Conservation (phyloP, 2,329 filamentous ascomycete genomes). For the Hymenoscyphus occultus region DNA sequence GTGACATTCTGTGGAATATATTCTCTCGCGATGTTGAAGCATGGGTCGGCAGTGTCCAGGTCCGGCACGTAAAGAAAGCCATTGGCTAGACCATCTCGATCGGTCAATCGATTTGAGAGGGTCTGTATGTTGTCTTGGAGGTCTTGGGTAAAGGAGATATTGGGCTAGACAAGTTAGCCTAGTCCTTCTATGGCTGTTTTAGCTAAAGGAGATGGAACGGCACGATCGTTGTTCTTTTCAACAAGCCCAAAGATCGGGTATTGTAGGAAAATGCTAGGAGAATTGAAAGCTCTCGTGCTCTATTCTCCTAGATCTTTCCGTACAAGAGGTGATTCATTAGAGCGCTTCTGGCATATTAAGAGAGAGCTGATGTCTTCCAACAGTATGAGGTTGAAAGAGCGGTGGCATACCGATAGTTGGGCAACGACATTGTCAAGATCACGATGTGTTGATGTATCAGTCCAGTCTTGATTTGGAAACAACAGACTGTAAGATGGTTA, state of each 20-base stretch:
- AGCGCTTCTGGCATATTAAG: not conserved
- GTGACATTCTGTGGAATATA: slow-evolving; percentile 76
- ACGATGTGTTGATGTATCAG: slow-evolving; percentile 18
- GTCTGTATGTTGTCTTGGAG: slow-evolving; percentile 67
- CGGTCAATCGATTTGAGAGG: slow-evolving; percentile 65
- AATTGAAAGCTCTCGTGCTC: not conserved
- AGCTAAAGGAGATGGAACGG: no score
- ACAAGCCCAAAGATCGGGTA: not conserved
- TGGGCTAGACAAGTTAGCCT: slow-evolving; percentile 24
- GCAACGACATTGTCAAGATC: slow-evolving; percentile 22
- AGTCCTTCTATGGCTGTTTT: not conserved
- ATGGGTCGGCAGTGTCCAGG: slow-evolving; percentile 56
- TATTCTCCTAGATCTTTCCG: not conserved
- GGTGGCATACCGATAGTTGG: slow-evolving; percentile 29
- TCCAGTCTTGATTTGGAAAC: slow-evolving; percentile 34
- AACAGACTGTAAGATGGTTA: slow-evolving; percentile 28
- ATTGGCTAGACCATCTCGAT: slow-evolving; percentile 58
- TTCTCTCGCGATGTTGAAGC: slow-evolving; percentile 58
- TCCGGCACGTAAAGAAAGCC: slow-evolving; percentile 86
- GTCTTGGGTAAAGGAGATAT: slow-evolving; percentile 32
- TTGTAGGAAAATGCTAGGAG: not conserved
- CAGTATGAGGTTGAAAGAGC: not conserved
- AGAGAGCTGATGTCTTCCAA: not conserved
- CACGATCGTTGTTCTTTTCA: no score
- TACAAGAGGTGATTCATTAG: not conserved